Conservation (phyloP, 345 rosid species). For the Sonneratia alba region DNA sequence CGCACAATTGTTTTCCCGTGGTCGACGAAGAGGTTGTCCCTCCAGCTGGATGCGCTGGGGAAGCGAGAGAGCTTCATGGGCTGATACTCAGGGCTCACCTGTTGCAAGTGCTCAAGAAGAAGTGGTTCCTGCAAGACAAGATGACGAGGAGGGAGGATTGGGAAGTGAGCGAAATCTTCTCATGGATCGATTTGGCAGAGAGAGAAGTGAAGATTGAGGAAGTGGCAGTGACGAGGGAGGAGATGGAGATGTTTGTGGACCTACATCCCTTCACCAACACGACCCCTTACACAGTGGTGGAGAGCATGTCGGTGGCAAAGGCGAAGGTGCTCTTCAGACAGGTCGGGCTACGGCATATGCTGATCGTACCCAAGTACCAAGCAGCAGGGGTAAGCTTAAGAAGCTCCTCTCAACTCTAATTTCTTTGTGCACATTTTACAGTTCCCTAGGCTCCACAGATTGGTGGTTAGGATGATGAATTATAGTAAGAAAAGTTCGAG, state of each 20-base stretch:
- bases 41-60: slow-evolving; percentile 28
- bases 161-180: slow-evolving; percentile 71
- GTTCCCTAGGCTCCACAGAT: background rate
- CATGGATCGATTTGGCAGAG: slow-evolving; percentile 75
- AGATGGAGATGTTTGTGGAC: slow-evolving; percentile 84
- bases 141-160: slow-evolving; percentile 73
- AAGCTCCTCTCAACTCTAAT: background rate
- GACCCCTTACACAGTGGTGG: slow-evolving; percentile 78
- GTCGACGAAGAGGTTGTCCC: slow-evolving; percentile 38
- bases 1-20: slow-evolving; percentile 68
- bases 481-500: background rate
- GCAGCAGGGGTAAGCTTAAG: slow-evolving; percentile 45
- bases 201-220: slow-evolving; percentile 57
- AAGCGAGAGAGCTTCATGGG: slow-evolving; percentile 53
- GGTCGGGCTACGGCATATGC: slow-evolving; percentile 24
- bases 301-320: slow-evolving; percentile 79
- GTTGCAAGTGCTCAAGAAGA: slow-evolving; percentile 56
- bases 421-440: background rate
- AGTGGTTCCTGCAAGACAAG: slow-evolving; percentile 61
- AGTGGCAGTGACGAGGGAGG: slow-evolving; percentile 50
- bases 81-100: slow-evolving; percentile 78
- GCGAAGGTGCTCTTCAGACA: too few relatives aligned
- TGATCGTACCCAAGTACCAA: too few relatives aligned
- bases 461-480: background rate
- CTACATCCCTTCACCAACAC: slow-evolving; percentile 86